Evolutionary conservation across 1,284 basidiomycete species (phyloP), one percentile per base, ranked within the genome.

Genomic region (Stygiomarasmius scandens): DNA sequence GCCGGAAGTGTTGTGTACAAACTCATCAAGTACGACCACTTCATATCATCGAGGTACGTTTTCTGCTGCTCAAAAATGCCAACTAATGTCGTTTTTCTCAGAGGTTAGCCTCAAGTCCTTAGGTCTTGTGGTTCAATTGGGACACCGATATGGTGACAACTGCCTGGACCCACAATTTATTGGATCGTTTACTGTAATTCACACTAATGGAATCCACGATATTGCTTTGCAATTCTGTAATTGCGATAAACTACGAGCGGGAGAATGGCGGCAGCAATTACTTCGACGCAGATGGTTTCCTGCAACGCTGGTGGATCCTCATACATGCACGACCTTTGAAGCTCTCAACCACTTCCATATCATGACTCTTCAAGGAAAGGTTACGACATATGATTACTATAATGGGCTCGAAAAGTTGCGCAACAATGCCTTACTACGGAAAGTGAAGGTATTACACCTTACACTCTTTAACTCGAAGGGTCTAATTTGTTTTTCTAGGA

Each of bases 371-470:
- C 54, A 59, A 3, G 27, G 45, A 1, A 58, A 58, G 34, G 45
- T 54, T 6, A 50, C n/a, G n/a, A 43, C 16, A 23, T 56, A 56
- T 32, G 54, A 56, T 25, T 50, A 38, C n/a, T 64, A 49, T 27
- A 29, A 27, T 16, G 56, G 59, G 24, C 41, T 65, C 3, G 24
- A 52, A 6, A 54, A 54, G n/a, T n/a, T 57, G 25, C 62, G 54
- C 16, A 52, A 59, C 44, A 55, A 53, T 23, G 49, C 56, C 1
- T 1, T 20, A 45, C 38, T 25, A 19, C 16, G 29, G 50, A 22
- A 27, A 47, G 8, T 53, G 57, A 49, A 43, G n/a, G 36, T 45
- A 32, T 6, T 8, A 12, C 38, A 41, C 12, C 16, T 47, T 25
- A 36, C n/a, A 51, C 55, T 52, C 23, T 25, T 22, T 25, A 32